Conservation (phyloP, 345 rosid species). For the Acer saccharum region DNA sequence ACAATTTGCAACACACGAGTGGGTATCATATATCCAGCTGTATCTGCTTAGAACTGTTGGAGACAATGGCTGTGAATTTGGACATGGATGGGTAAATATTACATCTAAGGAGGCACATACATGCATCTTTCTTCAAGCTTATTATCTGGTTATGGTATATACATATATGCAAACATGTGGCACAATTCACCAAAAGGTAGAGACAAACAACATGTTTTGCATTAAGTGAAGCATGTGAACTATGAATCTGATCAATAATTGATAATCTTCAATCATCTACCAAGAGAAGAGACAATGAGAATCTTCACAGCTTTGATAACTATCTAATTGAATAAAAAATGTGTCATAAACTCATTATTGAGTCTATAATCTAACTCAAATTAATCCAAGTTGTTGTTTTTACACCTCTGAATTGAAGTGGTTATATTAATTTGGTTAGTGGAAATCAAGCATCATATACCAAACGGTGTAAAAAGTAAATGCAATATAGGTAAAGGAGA, state of each 20-base stretch:
- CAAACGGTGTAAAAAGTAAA: neutral
- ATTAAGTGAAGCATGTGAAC: neutral
- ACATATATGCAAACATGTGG: conserved; percentile 20
- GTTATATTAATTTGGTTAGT: neutral
- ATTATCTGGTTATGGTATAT: too few species aligned
- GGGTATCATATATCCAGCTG: too few species aligned
- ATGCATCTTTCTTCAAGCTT: neutral
- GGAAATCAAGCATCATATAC: neutral
- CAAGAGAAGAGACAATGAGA: too few species aligned
- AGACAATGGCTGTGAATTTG: too few species aligned
- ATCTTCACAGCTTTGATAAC: neutral
- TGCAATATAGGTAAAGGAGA: neutral
- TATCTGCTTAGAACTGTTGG: too few species aligned
- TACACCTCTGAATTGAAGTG: neutral
- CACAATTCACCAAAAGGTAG: neutral
- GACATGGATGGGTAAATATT: neutral
- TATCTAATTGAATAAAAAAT: neutral
- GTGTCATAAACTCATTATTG: neutral
- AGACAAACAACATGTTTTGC: neutral
- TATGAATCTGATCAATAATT: neutral
- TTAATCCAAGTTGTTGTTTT: neutral
- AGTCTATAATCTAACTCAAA: neutral
- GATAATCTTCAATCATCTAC: neutral
- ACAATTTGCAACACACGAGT: too few species aligned
- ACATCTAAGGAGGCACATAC: neutral